Percentiles rank a stretch among this genome's conserved stretches.
Evolutionary conservation across 169 alveolate species (phyloP).

Genomic region (Plasmodium inui): DNA sequence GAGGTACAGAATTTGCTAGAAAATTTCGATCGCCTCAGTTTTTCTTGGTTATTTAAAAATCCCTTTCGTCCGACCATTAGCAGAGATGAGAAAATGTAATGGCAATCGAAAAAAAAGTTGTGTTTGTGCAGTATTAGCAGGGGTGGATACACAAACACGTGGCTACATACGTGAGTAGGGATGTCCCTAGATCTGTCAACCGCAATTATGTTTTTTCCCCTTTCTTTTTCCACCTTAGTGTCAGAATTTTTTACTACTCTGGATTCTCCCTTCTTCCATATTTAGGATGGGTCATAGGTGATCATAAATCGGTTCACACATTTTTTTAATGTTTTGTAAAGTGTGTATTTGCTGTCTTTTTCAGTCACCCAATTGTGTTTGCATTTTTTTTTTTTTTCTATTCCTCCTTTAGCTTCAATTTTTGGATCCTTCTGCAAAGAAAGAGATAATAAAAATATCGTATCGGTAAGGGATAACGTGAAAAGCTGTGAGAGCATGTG

Average conservation of each 20-base stretch:
- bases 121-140: neutral
- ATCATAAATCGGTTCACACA: neutral
- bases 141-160: neutral
- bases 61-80: conserved; percentile 38
- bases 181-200: neutral
- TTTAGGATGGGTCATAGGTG: conserved; percentile 73
- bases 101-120: neutral
- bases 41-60: conserved; percentile 58
- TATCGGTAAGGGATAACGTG: conserved; percentile 23
- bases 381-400: neutral
- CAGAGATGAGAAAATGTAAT: conserved; percentile 73
- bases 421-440: conserved; percentile 65
- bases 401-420: conserved; percentile 29
- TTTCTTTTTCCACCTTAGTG: conserved; percentile 17
- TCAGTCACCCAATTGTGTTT: neutral
- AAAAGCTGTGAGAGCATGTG: neutral
- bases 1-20: conserved; percentile 40
- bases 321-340: neutral
- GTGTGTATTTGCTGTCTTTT: neutral
- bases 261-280: conserved; percentile 68
- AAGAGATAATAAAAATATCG: conserved; percentile 40
- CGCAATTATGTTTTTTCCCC: neutral
- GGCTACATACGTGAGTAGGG: neutral
- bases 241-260: conserved; percentile 55
- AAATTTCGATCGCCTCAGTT: conserved; percentile 26